Evolutionary conservation across 2,329 filamentous ascomycete genomes (phyloP), one percentile per base, ranked within the genome.

Genomic region (Pyrenophora graminea): DNA sequence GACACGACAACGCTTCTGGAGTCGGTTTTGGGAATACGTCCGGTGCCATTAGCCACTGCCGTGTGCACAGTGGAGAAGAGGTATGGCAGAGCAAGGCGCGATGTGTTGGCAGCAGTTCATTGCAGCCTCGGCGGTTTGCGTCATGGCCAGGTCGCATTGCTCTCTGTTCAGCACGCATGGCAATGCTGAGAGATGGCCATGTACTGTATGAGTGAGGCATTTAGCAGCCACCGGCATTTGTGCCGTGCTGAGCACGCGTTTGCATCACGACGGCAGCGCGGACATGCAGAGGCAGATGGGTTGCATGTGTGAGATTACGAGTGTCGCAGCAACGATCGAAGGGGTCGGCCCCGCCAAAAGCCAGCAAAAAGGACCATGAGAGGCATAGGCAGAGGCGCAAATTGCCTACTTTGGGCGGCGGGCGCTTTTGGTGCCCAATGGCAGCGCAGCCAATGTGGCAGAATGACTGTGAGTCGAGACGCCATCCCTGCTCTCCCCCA

Each of bases 291-390:
- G 39, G 39, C 66, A 61, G 49, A 18, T 34, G 41, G 41, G 60
- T 63, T 51, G 60, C 55, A 52, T 58, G 56, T 53, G 31, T 58
- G 58, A 56, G 59, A 56, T 55, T 51, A 57, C 54, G 45, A 57
- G 40, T 33, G 44, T 52, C 51, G 51, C 54, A 57, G 54, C 48
- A 48, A 49, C 44, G 40, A 54, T 57, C 37, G 61, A 63, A 58
- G 61, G 57, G 61, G 49, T 55, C 40, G 27, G 27, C 10, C 9
- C 27, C 10, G 9, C 15, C 15, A 30, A 30, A 30, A 50, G 53
- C 56, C 55, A 21, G 39, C 51, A 61, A 64, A 63, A 56, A 55
- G 33, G 34, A 54, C 59, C 49, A 39, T 36, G 48, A 39, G 17
- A 48, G 48, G 59, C 51, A 48, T 38, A 31, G 52, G 5, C 39